Conservation (phyloP, 2,329 filamentous ascomycete genomes). For the Stemphylium beticola region DNA sequence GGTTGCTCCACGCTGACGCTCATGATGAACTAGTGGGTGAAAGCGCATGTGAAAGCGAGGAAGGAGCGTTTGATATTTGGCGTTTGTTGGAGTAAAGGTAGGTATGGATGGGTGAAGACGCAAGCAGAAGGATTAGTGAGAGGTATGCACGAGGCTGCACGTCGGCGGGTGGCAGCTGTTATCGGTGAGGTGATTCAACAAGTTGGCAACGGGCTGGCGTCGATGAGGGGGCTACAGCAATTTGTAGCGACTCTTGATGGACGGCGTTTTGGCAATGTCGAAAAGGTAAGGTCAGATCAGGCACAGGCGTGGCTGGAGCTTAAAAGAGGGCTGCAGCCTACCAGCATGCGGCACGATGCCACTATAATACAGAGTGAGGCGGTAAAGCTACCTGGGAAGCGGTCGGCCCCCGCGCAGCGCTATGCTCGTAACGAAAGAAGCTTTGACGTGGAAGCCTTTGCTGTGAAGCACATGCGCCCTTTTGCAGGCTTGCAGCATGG, state of each 20-base stretch:
- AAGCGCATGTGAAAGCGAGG: slow-evolving; percentile 18
- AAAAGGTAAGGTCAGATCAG: slow-evolving; percentile 7
- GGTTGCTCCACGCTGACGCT: slow-evolving; percentile 50
- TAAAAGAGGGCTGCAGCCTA: slow-evolving; percentile 28
- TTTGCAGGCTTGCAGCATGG: slow-evolving; percentile 1
- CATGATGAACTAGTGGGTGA: slow-evolving; percentile 37
- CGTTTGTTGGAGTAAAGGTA: neutral
- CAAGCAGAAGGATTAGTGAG: slow-evolving; percentile 2
- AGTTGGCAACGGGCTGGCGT: slow-evolving; percentile 5
- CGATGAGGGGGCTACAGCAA: neutral
- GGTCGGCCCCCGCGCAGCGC: slow-evolving; percentile 21
- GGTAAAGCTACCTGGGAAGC: slow-evolving; percentile 28
- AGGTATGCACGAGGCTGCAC: slow-evolving; percentile 21
- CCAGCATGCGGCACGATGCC: slow-evolving; percentile 25
- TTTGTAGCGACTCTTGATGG: neutral
- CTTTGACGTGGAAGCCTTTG: slow-evolving; percentile 12
- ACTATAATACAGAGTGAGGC: slow-evolving; percentile 29
- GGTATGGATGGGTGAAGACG: slow-evolving; percentile 6
- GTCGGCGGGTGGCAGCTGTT: slow-evolving; percentile 10
- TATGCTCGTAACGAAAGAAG: slow-evolving; percentile 16
- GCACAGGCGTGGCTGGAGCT: slow-evolving; percentile 32
- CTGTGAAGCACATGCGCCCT: slow-evolving; percentile 18
- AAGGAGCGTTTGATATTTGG: slow-evolving; percentile 1
- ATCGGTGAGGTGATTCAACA: slow-evolving; percentile 9
- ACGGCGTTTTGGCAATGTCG: neutral